Evolutionary conservation across 2,329 filamentous ascomycete species (phyloP), one percentile per base, ranked within the genome.

Genomic region (Clathrospora elynae): DNA sequence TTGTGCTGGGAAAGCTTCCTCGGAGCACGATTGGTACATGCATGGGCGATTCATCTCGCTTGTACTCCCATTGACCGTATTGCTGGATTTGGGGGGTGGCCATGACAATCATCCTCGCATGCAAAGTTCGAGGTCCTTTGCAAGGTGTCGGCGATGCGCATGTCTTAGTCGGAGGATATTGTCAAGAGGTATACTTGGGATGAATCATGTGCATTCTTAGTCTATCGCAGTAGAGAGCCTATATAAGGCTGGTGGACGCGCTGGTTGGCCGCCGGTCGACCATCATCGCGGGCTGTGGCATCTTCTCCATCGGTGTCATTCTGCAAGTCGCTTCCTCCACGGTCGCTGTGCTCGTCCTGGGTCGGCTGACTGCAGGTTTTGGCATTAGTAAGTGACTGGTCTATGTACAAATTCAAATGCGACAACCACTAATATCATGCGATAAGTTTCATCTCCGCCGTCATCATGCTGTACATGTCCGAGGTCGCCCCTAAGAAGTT

Each of bases 401-500:
- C 6, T 22, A 23, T 35, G 8, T 35, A n/a, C n/a, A n/a, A n/a
- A n/a, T n/a, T n/a, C n/a, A n/a, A n/a, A n/a, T n/a, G n/a, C n/a
- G n/a, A n/a, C n/a, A n/a, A n/a, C n/a, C n/a, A n/a, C n/a, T n/a
- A n/a, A n/a, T n/a, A n/a, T n/a, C n/a, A n/a, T 13, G 34, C 22
- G 18, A 23, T 35, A 22, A 23, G 70, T 13, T 65, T 72, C 41
- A 62, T 72, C 12, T 68, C 62, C 20, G 69, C 68, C 13, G 54
- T 70, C 33, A 70, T 76, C 61, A 76, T 77, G 47, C 62, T 77
- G 12, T 95, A 93, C 81, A 92, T 93, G 87, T 89, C 85, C 35
- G 88, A 91, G 73, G 88, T 91, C 65, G 71, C 75, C 80, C 77
- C 77, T n/a, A 76, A 75, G 69, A 88, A 87, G 70, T 85, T 93